Evolutionary conservation across 306 rosid genomes (phyloP).

Genomic region (Cucurbita maxima): DNA sequence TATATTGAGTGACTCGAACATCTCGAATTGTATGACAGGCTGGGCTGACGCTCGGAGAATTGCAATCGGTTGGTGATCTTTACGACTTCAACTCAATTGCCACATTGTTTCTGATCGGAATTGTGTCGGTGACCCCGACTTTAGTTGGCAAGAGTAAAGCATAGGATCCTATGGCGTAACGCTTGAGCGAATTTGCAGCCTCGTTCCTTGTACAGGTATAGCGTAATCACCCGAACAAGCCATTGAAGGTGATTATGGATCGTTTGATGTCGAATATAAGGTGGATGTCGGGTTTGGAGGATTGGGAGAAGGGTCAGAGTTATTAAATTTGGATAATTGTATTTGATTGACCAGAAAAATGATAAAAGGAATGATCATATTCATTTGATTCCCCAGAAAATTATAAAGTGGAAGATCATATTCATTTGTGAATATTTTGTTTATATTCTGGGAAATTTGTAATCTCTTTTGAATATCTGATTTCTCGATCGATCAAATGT

Average conservation of each 20-base stretch:
- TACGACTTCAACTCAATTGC: constrained; percentile 91
- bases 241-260: neutral
- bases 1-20: neutral
- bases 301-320: neutral
- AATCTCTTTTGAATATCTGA: neutral
- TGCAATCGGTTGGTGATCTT: constrained; percentile 68
- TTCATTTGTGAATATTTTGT: neutral
- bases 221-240: neutral
- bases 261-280: neutral
- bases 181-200: neutral
- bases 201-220: neutral
- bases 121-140: constrained; percentile 70
- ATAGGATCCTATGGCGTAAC: constrained; percentile 10
- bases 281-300: neutral
- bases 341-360: neutral
- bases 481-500: too few species aligned
- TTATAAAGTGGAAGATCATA: neutral
- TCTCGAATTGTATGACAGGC: constrained; percentile 34
- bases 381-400: neutral
- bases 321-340: neutral
- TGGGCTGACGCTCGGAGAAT: constrained; percentile 86
- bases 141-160: constrained; percentile 53
- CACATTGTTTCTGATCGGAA: constrained; percentile 69
- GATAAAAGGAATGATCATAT: neutral
- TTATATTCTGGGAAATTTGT: neutral